Evolutionary conservation across 805 yeast species (phyloP).

Genomic region (Monosporozyma unispora): DNA sequence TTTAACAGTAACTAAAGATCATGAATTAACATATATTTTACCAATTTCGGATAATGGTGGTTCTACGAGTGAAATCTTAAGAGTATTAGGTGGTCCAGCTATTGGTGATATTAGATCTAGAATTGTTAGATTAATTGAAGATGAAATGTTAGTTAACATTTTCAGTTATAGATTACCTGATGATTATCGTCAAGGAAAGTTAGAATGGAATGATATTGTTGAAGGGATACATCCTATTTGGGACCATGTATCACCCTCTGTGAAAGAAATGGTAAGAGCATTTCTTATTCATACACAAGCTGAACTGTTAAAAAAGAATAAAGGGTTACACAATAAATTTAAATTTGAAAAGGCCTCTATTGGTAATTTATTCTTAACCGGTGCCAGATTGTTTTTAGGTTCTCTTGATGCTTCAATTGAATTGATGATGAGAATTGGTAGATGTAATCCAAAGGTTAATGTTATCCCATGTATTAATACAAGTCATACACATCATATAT

Average conservation of each 20-base stretch:
- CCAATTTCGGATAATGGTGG: constrained; percentile 95
- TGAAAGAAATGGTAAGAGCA: constrained; percentile 64
- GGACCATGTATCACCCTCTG: constrained; percentile 36
- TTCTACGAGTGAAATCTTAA: constrained; percentile 77
- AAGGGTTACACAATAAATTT: constrained; percentile 35
- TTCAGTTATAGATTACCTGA: constrained; percentile 25
- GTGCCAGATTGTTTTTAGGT: constrained; percentile 73
- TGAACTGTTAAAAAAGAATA: constrained; percentile 61
- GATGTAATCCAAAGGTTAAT: constrained; percentile 36
- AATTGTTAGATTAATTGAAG: constrained; percentile 63
- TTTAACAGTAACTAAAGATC: constrained; percentile 29
- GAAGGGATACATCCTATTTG: constrained; percentile 72
- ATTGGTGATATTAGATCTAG: constrained; percentile 87
- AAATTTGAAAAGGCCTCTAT: constrained; percentile 70
- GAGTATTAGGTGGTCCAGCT: constrained; percentile 91
- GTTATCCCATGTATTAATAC: constrained; percentile 80
- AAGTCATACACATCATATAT: constrained; percentile 76
- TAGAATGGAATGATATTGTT: constrained; percentile 69
- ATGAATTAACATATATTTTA: constrained; percentile 42
- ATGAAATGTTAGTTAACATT: constrained; percentile 32
- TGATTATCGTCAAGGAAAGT: constrained; percentile 40
- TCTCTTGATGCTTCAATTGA: constrained; percentile 80
- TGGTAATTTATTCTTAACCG: constrained; percentile 78
- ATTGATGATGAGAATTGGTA: constrained; percentile 50
- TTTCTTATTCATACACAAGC: constrained; percentile 72